Evolutionary conservation across 345 rosid species (phyloP).

Genomic region (Eucalyptus curtisii): DNA sequence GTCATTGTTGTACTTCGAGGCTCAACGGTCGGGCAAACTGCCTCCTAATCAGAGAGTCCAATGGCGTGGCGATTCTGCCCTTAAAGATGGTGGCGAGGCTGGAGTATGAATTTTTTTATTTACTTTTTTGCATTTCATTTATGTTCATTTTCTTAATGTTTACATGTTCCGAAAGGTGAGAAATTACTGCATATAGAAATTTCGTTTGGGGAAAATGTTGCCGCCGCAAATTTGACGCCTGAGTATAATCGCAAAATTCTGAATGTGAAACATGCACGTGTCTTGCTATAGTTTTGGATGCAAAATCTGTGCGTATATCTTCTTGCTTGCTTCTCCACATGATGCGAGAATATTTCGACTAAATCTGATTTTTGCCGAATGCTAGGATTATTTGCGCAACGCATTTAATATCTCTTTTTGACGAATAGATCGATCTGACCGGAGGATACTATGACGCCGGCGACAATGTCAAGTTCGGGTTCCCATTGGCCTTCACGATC

Average conservation of each 20-base stretch:
- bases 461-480: slow-evolving; percentile 69
- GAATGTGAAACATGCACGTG: not conserved
- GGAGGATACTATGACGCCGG: slow-evolving; percentile 84
- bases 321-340: not conserved
- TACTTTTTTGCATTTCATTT: not conserved
- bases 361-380: not conserved
- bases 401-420: not conserved
- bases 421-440: slow-evolving; percentile 32
- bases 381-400: not conserved
- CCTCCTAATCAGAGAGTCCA: slow-evolving; percentile 46
- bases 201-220: not conserved
- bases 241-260: not conserved
- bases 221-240: not conserved
- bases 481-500: slow-evolving; percentile 65
- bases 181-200: not conserved
- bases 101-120: not conserved
- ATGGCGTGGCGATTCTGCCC: slow-evolving; percentile 65
- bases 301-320: not conserved
- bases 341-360: not conserved
- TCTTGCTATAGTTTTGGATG: not conserved
- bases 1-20: slow-evolving; percentile 60
- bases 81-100: slow-evolving; percentile 41
- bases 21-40: slow-evolving; percentile 58
- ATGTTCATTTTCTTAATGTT: not conserved
- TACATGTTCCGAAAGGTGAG: not conserved